These are phyloP conservation scores for Microdochium trichocladiopsis DNA, from an alignment of 2,329 filamentous ascomycete genomes.

Conservation along the genomic window DNA sequence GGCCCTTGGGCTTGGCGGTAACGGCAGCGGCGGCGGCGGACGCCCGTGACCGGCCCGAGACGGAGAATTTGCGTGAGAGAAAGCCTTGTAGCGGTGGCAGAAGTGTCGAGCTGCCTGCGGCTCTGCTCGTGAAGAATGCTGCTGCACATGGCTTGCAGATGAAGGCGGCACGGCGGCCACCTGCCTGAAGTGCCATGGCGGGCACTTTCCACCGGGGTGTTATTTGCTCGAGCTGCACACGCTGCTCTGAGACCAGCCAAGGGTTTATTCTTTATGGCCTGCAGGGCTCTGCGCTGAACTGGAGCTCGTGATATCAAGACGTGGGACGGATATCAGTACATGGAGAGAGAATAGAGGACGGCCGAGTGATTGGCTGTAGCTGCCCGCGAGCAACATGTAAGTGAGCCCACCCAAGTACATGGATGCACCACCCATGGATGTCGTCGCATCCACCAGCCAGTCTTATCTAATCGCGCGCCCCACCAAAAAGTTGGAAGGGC, in stretches of 20 bases:
- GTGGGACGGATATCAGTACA: too few relatives aligned
- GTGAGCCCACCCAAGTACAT: too few relatives aligned
- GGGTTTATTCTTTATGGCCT: too few relatives aligned
- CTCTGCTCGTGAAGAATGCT: neutral
- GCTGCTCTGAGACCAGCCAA: too few relatives aligned
- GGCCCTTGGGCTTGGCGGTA: neutral
- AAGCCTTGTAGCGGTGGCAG: neutral
- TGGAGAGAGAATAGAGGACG: neutral
- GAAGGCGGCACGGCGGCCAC: neutral
- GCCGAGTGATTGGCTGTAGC: neutral
- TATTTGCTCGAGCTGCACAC: too few relatives aligned
- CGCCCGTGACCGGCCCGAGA: neutral
- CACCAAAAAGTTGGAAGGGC: neutral
- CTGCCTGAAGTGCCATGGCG: neutral
- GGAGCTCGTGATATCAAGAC: too few relatives aligned
- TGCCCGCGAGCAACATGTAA: neutral
- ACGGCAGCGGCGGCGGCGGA: too few relatives aligned
- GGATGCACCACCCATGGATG: too few relatives aligned
- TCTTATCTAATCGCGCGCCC: neutral
- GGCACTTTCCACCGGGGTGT: too few relatives aligned
- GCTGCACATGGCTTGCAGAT: neutral
- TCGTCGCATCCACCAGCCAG: neutral
- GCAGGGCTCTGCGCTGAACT: too few relatives aligned
- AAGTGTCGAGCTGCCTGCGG: neutral
- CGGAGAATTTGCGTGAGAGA: neutral